Base-by-base conservation (phyloP, 306 rosid genomes). In the Pterocarpus santalinus region DNA sequence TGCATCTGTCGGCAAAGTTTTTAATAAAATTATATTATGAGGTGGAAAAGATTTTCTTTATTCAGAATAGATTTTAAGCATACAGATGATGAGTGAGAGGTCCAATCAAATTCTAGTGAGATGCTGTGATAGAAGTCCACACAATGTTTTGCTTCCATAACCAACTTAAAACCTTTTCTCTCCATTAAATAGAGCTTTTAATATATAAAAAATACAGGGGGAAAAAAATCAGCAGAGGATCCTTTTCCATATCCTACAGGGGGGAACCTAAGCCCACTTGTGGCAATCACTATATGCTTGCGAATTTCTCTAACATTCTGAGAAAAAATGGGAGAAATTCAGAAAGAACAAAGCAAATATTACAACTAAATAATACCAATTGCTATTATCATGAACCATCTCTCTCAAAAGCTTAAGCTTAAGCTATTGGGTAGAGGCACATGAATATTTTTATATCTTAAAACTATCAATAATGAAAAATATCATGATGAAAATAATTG, bases 71-170 rank as follows among this genome's bases (percentile, higher is more conserved):
- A 80, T 80, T 71, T 71, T 46, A 70, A 70, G 55, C 56, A 52
- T 61, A 56, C 51, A 51, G 22, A 30, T 35, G 78, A 56, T 5
- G 17, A 36, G 53, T 39, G 35, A 7, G 8, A 56, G 81, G 17
- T 41, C 65, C 72, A 58, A 58, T 56, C 65, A 75, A 69, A 58
- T 82, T 76, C 65, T 47, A 58, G 75, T 43, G 6, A 56, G 57
- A 77, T 55, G 17, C 6, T 2, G 2, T 47, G 38, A 32, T 75
- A 41, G 2, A 61, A 64, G 39, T 51, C 35, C 53, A 36, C 12
- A 49, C 5, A 12, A 6, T 22, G 28, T 22, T 22, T 22, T 34
- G 9, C 14, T 47, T 10, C 55, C 65, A 7, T 36, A 2, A 8
- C 10, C 55, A 49, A 7, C 41, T 77, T 46, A 49, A 10, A 3